Evolutionary conservation across 2,329 filamentous ascomycete genomes (phyloP).

Genomic region (Colletotrichum endophyticum): DNA sequence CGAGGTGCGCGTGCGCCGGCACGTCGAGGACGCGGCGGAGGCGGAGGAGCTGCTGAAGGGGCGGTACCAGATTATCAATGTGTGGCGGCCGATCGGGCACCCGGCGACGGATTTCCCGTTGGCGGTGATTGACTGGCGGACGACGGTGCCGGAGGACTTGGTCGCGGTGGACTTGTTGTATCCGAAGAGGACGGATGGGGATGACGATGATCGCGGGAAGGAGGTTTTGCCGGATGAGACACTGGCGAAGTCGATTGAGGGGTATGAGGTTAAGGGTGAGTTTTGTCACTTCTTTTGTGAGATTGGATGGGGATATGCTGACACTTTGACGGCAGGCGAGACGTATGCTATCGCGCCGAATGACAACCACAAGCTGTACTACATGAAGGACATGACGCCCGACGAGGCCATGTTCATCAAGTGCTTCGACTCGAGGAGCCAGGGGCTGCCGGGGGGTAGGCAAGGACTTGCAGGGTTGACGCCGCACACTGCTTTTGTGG

Average conservation of each 20-base stretch:
- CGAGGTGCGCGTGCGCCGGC: constrained; percentile 64
- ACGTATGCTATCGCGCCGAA: constrained; percentile 64
- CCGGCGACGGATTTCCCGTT: constrained; percentile 67
- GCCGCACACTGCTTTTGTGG: constrained; percentile 60
- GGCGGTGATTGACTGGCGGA: constrained; percentile 69
- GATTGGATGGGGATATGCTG: background rate
- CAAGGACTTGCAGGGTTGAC: constrained; percentile 53
- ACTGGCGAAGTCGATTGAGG: constrained; percentile 53
- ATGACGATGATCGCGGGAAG: constrained; percentile 59
- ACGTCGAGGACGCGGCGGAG: constrained; percentile 52
- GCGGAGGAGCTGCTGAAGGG: constrained; percentile 60
- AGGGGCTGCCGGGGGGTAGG: constrained; percentile 44
- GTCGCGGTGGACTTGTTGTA: constrained; percentile 68
- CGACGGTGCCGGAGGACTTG: constrained; percentile 61
- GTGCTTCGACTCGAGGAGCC: constrained; percentile 57
- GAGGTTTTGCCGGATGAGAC: constrained; percentile 57
- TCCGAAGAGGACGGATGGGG: constrained; percentile 44
- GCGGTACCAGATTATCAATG: constrained; percentile 72
- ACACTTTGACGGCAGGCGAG: constrained; percentile 48
- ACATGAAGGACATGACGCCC: constrained; percentile 70
- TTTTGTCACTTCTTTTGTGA: background rate
- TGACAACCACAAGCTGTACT: constrained; percentile 66
- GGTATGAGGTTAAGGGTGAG: constrained; percentile 59
- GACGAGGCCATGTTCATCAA: constrained; percentile 54
- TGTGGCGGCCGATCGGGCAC: constrained; percentile 72